phyloP scores from a whole-genome alignment of 495 filamentous ascomycete genomes.

The Penicillium samsonianum region DNA sequence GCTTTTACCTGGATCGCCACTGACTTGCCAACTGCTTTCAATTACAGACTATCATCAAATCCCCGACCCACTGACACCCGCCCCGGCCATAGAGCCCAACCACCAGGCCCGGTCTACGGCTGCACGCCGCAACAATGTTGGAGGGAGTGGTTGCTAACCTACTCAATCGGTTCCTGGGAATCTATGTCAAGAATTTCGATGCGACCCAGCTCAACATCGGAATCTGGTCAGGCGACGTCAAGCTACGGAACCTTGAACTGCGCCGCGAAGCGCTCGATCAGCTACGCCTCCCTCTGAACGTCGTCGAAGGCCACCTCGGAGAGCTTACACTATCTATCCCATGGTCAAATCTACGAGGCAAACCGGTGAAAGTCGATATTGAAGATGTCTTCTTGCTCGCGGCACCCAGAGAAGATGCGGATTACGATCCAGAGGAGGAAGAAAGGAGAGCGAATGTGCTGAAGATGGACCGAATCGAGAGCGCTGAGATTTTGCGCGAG shows the following conservation, averaged over 20 bases:
- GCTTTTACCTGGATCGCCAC: background rate
- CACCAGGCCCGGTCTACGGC: constrained; percentile 42
- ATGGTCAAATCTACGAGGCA: constrained; percentile 92
- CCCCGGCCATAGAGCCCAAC: constrained; percentile 27
- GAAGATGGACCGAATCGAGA: constrained; percentile 97
- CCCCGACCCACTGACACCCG: constrained; percentile 17
- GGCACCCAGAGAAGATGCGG: constrained; percentile 88
- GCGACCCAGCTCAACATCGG: constrained; percentile 94
- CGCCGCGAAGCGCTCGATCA: constrained; percentile 94
- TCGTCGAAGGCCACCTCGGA: constrained; percentile 92
- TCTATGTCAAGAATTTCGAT: constrained; percentile 99
- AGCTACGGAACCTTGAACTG: constrained; percentile 86
- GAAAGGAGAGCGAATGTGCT: constrained; percentile 75
- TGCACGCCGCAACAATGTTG: constrained; percentile 55
- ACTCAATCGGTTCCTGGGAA: constrained; percentile 97
- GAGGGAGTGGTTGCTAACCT: constrained; percentile 77
- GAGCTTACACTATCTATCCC: constrained; percentile 88
- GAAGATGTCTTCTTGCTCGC: constrained; percentile 96
- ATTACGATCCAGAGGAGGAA: constrained; percentile 92
- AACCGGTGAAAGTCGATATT: constrained; percentile 90
- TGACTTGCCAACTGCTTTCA: constrained; percentile 12
- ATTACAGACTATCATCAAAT: constrained; percentile 18
- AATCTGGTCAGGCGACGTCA: constrained; percentile 97
- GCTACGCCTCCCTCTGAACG: constrained; percentile 91
- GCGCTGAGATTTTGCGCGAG: constrained; percentile 90